Conservation (phyloP, 148 eudicot species). For the Bassia scoparia region DNA sequence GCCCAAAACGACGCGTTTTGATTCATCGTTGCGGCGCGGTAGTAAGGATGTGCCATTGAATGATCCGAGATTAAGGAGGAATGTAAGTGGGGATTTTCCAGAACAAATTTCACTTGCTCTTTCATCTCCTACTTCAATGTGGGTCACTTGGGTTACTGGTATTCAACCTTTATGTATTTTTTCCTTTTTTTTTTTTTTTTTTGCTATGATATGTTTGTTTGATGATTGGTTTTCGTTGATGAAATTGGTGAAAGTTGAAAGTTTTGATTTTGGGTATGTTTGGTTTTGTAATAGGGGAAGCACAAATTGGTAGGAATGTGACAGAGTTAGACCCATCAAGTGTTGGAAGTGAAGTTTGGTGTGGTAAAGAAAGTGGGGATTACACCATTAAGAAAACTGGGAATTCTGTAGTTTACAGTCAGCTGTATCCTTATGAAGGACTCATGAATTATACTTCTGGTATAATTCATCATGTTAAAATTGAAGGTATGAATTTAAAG, state of each 20-base stretch:
- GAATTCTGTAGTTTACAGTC: slow-evolving; percentile 62
- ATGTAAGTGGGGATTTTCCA: slow-evolving; percentile 56
- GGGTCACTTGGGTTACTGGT: slow-evolving; percentile 98
- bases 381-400: slow-evolving; percentile 53
- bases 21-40: slow-evolving; percentile 60
- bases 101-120: slow-evolving; percentile 83
- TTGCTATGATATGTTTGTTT: neutral
- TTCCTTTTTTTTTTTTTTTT: neutral
- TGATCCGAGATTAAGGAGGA: slow-evolving; percentile 61
- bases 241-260: neutral
- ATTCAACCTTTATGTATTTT: no score
- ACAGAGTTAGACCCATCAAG: slow-evolving; percentile 65
- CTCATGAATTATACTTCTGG: slow-evolving; percentile 87
- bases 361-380: slow-evolving; percentile 64
- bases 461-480: slow-evolving; percentile 83
- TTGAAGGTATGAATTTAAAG: slow-evolving; percentile 52
- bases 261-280: slow-evolving; percentile 11
- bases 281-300: slow-evolving; percentile 53
- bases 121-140: slow-evolving; percentile 64
- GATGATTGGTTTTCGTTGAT: neutral
- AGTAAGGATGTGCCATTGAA: slow-evolving; percentile 70
- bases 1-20: slow-evolving; percentile 66
- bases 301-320: slow-evolving; percentile 77
- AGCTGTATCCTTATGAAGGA: slow-evolving; percentile 75
- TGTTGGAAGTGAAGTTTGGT: slow-evolving; percentile 90